Base-by-base conservation (phyloP, 2,329 filamentous ascomycete genomes). In the Xylaria sp. region DNA sequence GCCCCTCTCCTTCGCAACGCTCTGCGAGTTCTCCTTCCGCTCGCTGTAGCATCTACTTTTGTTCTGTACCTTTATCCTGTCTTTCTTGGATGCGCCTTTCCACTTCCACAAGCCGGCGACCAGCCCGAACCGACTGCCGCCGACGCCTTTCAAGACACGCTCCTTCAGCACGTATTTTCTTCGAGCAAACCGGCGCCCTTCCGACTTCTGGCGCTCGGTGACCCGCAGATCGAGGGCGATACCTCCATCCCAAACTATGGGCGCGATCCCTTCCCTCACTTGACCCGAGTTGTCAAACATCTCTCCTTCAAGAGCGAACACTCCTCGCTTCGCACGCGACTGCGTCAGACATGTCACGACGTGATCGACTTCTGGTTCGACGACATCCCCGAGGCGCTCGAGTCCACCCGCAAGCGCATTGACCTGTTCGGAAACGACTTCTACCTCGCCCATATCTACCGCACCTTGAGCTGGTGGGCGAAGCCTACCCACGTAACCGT, bases 381-480 rank as follows among this genome's bases (percentile, higher is more conserved):
- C 52, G 92, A 96, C 69, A 74, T 92, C 2, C 86, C 85, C 6
- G 81, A 84, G 61, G 79, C 86, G 17, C 62, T 92, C 45, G 78
- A 86, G 62, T 87, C 86, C 1, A 76, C 81, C 46, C 83, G 90
- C 60, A 99, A 99, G 75, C 82, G 84, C 17, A 72, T 99, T 63
- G 94, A 99, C 72, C 82, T 97, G 1, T 84, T 92, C 66, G 94
- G 94, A 3, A 99, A 99, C 72, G 94, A 99, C 73, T 90, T 86
- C 67, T 99, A 97, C 72, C 83, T 99, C 26, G 91, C 90, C 18
- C 94, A 99, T 71, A 92, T 97, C 54, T 97, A 95, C 73, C 84
- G 91, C 16, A 89, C 86, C 0, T 73, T 96, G 45, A 81, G 84
- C 62, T 96, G 92, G 91, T 95, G 90, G 88, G 84, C 89, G 0